A percentile compares a stretch with the other conserved stretches of the same genome.
Conservation (phyloP, 306 rosid genomes). For the Medicago lupulina region DNA sequence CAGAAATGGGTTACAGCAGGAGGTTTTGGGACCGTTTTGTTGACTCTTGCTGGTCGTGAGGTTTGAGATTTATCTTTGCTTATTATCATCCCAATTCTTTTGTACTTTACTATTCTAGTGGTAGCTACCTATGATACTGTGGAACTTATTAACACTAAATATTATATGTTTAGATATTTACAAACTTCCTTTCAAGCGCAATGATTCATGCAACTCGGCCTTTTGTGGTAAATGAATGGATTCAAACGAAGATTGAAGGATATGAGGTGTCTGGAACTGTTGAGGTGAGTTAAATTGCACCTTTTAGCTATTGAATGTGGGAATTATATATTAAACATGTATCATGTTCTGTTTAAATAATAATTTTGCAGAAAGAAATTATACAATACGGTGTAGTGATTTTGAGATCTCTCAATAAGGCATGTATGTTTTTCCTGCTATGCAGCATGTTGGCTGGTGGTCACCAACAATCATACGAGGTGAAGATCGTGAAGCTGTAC, state of each 20-base stretch:
- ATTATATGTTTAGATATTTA: conserved; percentile 71
- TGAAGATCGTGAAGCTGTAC: conserved; percentile 98
- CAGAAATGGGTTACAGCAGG: conserved; percentile 98
- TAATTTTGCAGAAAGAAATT: conserved; percentile 11
- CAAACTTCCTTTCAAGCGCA: conserved; percentile 94
- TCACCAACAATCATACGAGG: conserved; percentile 95
- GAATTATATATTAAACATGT: conserved; percentile 30
- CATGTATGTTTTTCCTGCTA: conserved; percentile 43
- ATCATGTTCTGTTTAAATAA: conserved; percentile 10
- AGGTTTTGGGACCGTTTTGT: conserved; percentile 96
- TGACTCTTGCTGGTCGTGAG: conserved; percentile 99
- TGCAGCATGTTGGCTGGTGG: conserved; percentile 99
- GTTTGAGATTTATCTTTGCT: conserved; percentile 48
- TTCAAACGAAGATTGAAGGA: conserved; percentile 94
- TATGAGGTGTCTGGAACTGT: conserved; percentile 97
- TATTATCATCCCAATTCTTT: conserved; percentile 2
- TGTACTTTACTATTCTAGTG: conserved; percentile 34
- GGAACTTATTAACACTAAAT: conserved; percentile 36
- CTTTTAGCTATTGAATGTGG: conserved; percentile 25
- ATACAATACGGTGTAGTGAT: conserved; percentile 29
- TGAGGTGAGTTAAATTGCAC: conserved; percentile 65
- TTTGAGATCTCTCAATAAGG: conserved; percentile 23
- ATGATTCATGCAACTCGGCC: conserved; percentile 99
- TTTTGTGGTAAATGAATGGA: conserved; percentile 92
- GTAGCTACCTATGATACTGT: conserved; percentile 3